Base-by-base conservation (phyloP, 164 flowering plant species). In the Chimonanthus praecox region DNA sequence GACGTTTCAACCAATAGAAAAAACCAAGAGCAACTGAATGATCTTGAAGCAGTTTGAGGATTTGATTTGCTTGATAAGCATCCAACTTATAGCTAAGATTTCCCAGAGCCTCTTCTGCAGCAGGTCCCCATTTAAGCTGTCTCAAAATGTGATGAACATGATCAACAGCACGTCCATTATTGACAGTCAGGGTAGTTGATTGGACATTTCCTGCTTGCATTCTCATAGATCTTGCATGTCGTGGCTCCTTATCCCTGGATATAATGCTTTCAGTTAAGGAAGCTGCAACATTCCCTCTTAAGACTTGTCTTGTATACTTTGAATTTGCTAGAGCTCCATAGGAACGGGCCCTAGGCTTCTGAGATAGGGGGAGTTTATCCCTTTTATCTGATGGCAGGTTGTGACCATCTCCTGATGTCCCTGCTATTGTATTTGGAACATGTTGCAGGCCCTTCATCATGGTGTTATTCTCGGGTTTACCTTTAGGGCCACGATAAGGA, bases 11-110 rank as follows among this genome's bases (percentile, higher is more conserved):
- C 98, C 98, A 96, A 76, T 88, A 78, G 82, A 96, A 96, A 79
- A 92, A 92, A 4, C 93, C 87, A 62, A 85, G 85, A 73, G 99
- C 99, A 75, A 89, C 95, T 1, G 81, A 78, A 79, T 87, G 82
- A 77, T 94, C 97, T 62, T 89, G 86, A 60, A 96, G 82, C 82
- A 82, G 86, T 84, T 96, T 96, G 4, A 96, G 87, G 64, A 96
- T 76, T 81, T 96, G 98, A 82, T 96, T 96, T 67, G 97, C 98
- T 72, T 87, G 97, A 78, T 86, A 96, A 44, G 91, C 90, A 86
- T 92, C 92, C 68, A 96, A 72, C 11, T 81, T 79, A 73, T 67
- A 85, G 70, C 82, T 84, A 4, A 92, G 84, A 73, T 85, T 86
- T 46, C 71, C 77, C 54, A 96, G 87, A 79, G 97, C 92, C 72